Conservation (phyloP, 257 asterid genomes). For the Salvia splendens region DNA sequence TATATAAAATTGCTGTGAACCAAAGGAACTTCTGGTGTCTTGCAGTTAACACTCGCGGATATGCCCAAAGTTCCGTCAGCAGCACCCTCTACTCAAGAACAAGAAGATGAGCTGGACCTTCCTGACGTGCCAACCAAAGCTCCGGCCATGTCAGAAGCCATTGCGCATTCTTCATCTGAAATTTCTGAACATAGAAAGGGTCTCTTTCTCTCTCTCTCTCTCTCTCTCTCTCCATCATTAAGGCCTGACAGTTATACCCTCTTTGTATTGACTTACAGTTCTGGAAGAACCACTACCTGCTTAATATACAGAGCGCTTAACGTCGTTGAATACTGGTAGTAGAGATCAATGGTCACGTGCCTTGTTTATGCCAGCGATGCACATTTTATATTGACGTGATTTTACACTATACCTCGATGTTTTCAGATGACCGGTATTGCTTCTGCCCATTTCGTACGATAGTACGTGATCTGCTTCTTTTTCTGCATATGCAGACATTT, state of each 20-base stretch:
- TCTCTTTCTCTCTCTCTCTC: slow-evolving; percentile 29
- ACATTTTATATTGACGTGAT: neutral
- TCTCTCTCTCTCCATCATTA: neutral
- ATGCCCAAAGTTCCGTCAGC: slow-evolving; percentile 70
- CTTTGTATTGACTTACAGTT: slow-evolving; percentile 46
- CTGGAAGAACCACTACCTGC: slow-evolving; percentile 82
- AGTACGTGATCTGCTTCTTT: neutral
- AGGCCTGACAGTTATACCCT: slow-evolving; percentile 1
- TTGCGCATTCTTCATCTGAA: slow-evolving; percentile 42
- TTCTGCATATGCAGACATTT: neutral
- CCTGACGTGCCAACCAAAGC: slow-evolving; percentile 80
- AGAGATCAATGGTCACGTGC: neutral
- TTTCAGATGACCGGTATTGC: slow-evolving; percentile 24
- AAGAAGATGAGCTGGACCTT: slow-evolving; percentile 70
- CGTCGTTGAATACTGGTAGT: neutral
- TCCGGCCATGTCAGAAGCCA: slow-evolving; percentile 47
- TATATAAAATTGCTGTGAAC: neutral
- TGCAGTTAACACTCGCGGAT: slow-evolving; percentile 68
- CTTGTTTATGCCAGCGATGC: neutral
- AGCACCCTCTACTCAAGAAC: slow-evolving; percentile 39
- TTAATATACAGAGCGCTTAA: slow-evolving; percentile 31
- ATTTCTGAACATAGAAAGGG: slow-evolving; percentile 58
- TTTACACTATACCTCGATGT: neutral
- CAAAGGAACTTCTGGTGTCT: slow-evolving; percentile 21
- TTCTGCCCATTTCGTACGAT: slow-evolving; percentile 16